Evolutionary conservation across 768 basidiomycete genomes (phyloP).

Genomic region (Mycena maculata): DNA sequence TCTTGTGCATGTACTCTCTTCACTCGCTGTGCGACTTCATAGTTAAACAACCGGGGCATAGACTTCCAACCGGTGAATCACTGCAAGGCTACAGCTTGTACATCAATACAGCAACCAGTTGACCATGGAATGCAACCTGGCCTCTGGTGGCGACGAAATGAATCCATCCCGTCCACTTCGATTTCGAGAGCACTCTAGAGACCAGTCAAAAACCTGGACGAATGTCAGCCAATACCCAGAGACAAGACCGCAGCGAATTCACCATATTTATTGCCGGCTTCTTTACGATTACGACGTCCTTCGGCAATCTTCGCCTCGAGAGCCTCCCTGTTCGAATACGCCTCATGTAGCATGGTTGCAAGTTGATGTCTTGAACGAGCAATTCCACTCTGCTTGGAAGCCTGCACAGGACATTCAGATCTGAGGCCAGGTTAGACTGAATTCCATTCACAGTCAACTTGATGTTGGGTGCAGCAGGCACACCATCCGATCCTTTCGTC

Average conservation of each 20-base stretch:
- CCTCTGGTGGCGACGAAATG: no score
- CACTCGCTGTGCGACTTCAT: neutral
- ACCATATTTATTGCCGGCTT: conserved; percentile 95
- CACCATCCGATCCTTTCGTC: conserved; percentile 67
- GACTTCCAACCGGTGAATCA: no score
- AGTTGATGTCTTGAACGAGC: conserved; percentile 84
- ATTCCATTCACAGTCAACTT: conserved; percentile 76
- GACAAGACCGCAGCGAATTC: conserved; percentile 35
- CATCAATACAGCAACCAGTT: no score
- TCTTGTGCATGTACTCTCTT: conserved; percentile 20
- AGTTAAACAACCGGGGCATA: no score
- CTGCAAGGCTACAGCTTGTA: no score
- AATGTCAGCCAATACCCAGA: neutral
- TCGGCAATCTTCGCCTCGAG: conserved; percentile 88
- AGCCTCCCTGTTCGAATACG: conserved; percentile 84
- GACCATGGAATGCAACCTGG: no score
- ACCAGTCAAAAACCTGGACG: conserved; percentile 45
- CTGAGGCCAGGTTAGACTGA: neutral
- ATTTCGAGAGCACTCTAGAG: neutral
- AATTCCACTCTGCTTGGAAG: conserved; percentile 75
- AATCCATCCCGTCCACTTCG: no score
- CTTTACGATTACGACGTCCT: conserved; percentile 85
- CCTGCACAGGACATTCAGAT: conserved; percentile 50
- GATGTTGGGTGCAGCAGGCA: conserved; percentile 79
- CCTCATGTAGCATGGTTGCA: conserved; percentile 83